Percentiles rank a stretch among this genome's conserved stretches.
These are phyloP conservation scores for Fraxinus paxiana DNA, from an alignment of 305 asterid species.

Conservation along the genomic window DNA sequence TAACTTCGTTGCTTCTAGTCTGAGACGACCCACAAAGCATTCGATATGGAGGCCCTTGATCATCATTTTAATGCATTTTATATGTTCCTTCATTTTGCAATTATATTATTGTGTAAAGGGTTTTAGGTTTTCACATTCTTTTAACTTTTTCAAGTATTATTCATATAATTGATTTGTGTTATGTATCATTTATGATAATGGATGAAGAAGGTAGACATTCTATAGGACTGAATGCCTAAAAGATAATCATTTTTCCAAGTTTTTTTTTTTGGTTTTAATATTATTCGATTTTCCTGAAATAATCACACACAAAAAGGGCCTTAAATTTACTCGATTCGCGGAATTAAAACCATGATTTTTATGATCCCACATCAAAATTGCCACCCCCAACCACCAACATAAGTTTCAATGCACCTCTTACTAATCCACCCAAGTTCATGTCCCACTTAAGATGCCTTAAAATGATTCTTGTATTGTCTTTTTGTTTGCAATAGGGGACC, in stretches of 20 bases:
- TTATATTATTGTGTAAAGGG: neutral
- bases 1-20: neutral
- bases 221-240: neutral
- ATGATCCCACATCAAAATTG: neutral
- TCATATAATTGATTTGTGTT: neutral
- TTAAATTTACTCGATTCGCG: neutral
- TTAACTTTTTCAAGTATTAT: neutral
- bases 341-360: slow-evolving; percentile 2
- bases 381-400: slow-evolving; percentile 17
- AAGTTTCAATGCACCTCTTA: slow-evolving; percentile 13
- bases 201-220: neutral
- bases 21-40: neutral
- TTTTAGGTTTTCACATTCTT: neutral
- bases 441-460: slow-evolving; percentile 8
- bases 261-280: neutral
- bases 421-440: slow-evolving; percentile 20
- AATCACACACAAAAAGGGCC: neutral
- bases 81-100: neutral
- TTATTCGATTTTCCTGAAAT: neutral
- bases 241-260: neutral
- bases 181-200: neutral
- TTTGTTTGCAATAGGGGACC: slow-evolving; percentile 19
- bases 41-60: neutral
- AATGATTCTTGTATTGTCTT: slow-evolving; percentile 30
- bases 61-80: neutral